phyloP scores from a whole-genome alignment of 352 stramenopile species.

The Globisporangium iwayamae region DNA sequence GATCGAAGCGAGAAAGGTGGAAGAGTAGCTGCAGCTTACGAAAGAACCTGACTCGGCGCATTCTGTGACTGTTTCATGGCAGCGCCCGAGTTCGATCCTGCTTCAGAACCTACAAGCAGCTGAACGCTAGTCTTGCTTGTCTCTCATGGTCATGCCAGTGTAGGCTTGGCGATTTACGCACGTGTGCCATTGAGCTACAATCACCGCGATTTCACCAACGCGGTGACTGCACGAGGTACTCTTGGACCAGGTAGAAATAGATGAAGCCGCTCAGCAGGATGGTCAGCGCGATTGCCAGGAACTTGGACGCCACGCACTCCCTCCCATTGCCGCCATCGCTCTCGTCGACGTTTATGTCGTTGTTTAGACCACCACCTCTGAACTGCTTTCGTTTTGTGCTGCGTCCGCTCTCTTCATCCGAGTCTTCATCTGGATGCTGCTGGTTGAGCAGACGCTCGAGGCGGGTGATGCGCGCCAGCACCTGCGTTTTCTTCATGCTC shows the following conservation, averaged over 20 bases:
- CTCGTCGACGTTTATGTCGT: conserved; percentile 3
- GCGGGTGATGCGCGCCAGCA: conserved; percentile 1
- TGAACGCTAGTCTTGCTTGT: neutral
- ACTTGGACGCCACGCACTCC: conserved; percentile 49
- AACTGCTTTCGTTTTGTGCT: neutral
- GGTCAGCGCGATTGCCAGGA: conserved; percentile 34
- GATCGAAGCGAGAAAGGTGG: neutral
- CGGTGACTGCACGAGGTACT: neutral
- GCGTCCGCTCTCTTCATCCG: neutral
- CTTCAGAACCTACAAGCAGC: neutral
- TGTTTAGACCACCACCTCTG: neutral
- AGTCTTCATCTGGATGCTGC: neutral
- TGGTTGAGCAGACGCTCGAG: conserved; percentile 8
- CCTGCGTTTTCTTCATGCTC: conserved; percentile 7
- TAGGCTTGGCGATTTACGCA: neutral
- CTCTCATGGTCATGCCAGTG: neutral
- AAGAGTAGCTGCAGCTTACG: neutral
- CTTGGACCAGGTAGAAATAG: conserved; percentile 38
- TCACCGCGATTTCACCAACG: neutral
- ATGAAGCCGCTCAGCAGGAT: conserved; percentile 41
- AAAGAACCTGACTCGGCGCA: no score
- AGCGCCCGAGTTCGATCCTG: no score
- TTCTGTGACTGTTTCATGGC: neutral
- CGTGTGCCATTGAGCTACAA: neutral
- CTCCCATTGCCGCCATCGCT: conserved; percentile 18